phyloP scores from a whole-genome alignment of 2,329 filamentous ascomycete species.

The Graphiopsis chlorocephala region DNA sequence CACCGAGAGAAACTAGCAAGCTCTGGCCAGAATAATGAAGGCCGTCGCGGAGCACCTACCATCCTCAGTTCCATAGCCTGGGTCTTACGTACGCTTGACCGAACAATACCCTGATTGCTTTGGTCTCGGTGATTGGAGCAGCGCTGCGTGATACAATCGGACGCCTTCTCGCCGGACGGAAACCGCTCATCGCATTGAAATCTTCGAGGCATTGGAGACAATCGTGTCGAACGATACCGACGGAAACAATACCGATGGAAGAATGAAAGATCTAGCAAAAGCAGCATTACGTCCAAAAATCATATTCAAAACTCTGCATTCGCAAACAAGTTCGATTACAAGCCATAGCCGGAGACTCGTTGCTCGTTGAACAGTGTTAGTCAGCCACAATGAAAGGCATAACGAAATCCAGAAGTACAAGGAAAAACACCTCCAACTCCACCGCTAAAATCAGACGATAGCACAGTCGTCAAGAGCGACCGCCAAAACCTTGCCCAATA shows the following conservation, averaged over 20 bases:
- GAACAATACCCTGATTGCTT: neutral
- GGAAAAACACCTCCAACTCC: conserved; percentile 12
- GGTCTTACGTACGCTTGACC: no score
- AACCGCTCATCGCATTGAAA: neutral
- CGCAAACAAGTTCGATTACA: neutral
- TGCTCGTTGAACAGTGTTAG: neutral
- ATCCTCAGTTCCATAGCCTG: neutral
- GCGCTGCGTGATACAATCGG: neutral
- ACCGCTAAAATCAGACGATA: conserved; percentile 7
- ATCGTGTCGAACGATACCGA: neutral
- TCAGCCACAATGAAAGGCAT: neutral
- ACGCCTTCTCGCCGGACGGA: neutral
- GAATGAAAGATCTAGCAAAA: neutral
- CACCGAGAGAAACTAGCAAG: neutral
- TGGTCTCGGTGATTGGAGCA: neutral
- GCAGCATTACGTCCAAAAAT: neutral
- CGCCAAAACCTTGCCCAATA: neutral
- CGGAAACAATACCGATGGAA: neutral
- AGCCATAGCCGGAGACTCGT: neutral
- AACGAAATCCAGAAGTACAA: neutral
- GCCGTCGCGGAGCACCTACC: neutral
- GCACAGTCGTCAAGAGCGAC: neutral
- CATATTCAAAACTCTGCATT: neutral
- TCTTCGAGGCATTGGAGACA: neutral
- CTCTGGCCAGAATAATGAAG: neutral